phyloP scores from a whole-genome alignment of 2,329 filamentous ascomycete genomes.

The Beauveria sp. region DNA sequence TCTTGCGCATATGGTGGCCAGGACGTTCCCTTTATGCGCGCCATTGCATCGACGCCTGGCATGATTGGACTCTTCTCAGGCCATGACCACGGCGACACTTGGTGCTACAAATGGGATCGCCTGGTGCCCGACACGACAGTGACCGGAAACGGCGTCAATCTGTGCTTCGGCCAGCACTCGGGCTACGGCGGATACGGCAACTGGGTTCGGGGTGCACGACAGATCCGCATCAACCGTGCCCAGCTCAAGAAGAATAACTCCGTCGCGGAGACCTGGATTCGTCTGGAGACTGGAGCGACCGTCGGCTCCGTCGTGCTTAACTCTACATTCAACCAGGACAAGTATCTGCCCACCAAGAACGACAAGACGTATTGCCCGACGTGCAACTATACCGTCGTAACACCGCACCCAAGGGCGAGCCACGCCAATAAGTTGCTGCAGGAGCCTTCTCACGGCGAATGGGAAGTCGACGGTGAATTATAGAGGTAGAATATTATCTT shows the following conservation, averaged over 20 bases:
- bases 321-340: slow-evolving; percentile 48
- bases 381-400: slow-evolving; percentile 14
- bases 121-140: slow-evolving; percentile 26
- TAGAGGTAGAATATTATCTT: background rate
- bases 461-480: background rate
- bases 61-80: slow-evolving; percentile 54
- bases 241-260: slow-evolving; percentile 24
- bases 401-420: background rate
- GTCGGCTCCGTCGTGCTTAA: slow-evolving; percentile 50
- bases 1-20: slow-evolving; percentile 39
- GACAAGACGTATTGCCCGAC: slow-evolving; percentile 24
- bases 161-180: slow-evolving; percentile 57
- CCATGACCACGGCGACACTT: slow-evolving; percentile 58
- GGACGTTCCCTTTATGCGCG: slow-evolving; percentile 56
- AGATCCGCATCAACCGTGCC: slow-evolving; percentile 41
- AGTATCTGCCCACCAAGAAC: slow-evolving; percentile 39
- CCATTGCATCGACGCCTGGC: slow-evolving; percentile 45
- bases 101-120: slow-evolving; percentile 46
- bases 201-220: slow-evolving; percentile 54
- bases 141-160: slow-evolving; percentile 35
- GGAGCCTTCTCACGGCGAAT: slow-evolving; percentile 5
- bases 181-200: slow-evolving; percentile 64
- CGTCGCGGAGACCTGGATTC: slow-evolving; percentile 51
- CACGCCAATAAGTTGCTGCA: background rate
- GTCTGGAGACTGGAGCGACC: slow-evolving; percentile 47